Evolutionary conservation across 2,329 filamentous ascomycete species (phyloP).

Genomic region (Penicillium sp.): DNA sequence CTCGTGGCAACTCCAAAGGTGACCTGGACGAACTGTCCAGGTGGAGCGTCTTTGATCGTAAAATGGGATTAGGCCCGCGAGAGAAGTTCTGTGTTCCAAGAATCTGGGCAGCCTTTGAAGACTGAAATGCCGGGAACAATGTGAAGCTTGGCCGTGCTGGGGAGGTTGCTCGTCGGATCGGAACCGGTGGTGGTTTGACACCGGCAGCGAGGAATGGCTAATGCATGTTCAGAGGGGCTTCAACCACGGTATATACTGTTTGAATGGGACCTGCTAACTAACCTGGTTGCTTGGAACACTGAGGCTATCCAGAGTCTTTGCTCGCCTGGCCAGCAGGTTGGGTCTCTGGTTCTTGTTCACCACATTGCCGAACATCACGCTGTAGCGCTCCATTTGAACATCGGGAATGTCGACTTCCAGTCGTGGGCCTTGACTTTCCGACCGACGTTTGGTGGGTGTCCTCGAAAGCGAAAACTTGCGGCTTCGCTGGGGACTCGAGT

Average conservation of each 20-base stretch:
- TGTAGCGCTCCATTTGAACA: constrained; percentile 80
- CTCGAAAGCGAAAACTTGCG: constrained; percentile 12
- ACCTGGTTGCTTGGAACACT: constrained; percentile 49
- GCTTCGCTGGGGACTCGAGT: constrained; percentile 4
- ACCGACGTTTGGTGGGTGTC: constrained; percentile 2
- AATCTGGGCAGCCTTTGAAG: constrained; percentile 29
- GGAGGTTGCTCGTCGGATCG: constrained; percentile 35
- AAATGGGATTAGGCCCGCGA: constrained; percentile 23
- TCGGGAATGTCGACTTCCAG: constrained; percentile 76
- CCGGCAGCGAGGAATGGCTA: constrained; percentile 13
- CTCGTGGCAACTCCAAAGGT: constrained; percentile 4
- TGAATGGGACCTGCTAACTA: constrained; percentile 14
- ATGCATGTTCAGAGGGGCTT: background rate
- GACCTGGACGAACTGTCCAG: constrained; percentile 16
- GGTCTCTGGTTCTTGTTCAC: constrained; percentile 47
- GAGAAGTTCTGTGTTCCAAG: constrained; percentile 31
- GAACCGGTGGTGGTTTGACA: constrained; percentile 14
- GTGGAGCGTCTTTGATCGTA: constrained; percentile 22
- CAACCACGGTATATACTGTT: background rate
- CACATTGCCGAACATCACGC: constrained; percentile 82
- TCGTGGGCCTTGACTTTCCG: constrained; percentile 34
- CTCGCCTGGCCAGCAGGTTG: constrained; percentile 34
- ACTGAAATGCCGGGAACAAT: constrained; percentile 35
- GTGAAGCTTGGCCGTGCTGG: constrained; percentile 35
- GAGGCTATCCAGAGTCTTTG: constrained; percentile 45